A percentile compares a stretch with the other conserved stretches of the same genome.
Conservation (phyloP, 2,329 filamentous ascomycete genomes). For the Aspergillus sp. region DNA sequence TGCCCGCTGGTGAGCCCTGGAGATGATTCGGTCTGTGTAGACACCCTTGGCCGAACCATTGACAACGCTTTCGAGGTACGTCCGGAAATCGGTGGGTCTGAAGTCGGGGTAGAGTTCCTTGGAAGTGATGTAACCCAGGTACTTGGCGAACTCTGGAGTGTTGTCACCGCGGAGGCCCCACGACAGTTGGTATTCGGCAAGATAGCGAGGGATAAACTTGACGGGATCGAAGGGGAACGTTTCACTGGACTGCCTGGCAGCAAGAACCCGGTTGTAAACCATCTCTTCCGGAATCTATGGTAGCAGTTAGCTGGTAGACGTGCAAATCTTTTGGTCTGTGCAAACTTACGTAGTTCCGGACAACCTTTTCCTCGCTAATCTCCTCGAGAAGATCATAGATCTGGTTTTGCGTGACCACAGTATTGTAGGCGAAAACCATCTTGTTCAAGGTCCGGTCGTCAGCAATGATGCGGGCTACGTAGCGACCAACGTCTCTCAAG, state of each 20-base stretch:
- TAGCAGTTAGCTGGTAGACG: no score
- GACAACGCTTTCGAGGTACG: conserved; percentile 35
- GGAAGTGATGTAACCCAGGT: conserved; percentile 47
- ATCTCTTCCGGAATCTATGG: conserved; percentile 27
- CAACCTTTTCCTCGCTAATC: conserved; percentile 42
- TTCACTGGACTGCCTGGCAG: conserved; percentile 27
- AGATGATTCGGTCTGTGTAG: conserved; percentile 29
- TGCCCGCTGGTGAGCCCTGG: conserved; percentile 28
- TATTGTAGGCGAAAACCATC: conserved; percentile 43
- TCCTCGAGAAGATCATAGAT: conserved; percentile 42
- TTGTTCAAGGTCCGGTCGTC: conserved; percentile 49
- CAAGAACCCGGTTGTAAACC: conserved; percentile 26
- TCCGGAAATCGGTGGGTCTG: conserved; percentile 30
- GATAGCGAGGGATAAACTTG: conserved; percentile 28
- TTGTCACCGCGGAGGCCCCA: conserved; percentile 48
- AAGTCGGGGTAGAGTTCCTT: conserved; percentile 50
- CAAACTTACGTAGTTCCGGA: conserved; percentile 31
- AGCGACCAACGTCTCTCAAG: conserved; percentile 46
- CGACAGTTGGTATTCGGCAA: conserved; percentile 40
- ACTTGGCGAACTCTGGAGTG: conserved; percentile 44
- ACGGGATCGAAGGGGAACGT: conserved; percentile 30
- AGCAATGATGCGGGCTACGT: conserved; percentile 43
- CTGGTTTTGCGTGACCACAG: conserved; percentile 40
- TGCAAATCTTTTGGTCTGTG: no score
- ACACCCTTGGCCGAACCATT: conserved; percentile 33